Evolutionary conservation across 306 rosid genomes (phyloP), one percentile per base, ranked within the genome.

Genomic region (Malus sieversii): DNA sequence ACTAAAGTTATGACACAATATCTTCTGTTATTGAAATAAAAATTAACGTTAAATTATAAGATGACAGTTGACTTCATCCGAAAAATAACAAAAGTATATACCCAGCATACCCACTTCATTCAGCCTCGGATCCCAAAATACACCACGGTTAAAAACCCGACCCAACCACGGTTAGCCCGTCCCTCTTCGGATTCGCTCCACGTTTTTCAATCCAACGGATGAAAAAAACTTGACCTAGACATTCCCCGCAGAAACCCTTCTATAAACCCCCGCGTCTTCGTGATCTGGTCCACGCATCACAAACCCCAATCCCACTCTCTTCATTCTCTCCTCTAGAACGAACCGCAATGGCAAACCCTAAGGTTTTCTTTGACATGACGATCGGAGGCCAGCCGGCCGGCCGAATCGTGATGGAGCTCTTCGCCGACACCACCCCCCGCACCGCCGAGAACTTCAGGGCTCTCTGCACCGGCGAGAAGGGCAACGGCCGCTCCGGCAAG

Each of bases 371-470:
- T 16, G 97, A 93, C 67, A 91, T 93, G 87, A 46, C 89, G 1
- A 42, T 91, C 75, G 97, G 94, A 12, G 89, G 84, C 66, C 60
- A 71, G n/a, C 80, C 92, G 0, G 87, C 78, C 3, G 96, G 98
- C 20, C 87, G 98, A 16, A 78, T 94, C 73, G 77, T 92, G 4
- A 92, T 94, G 86, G 97, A 94, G 90, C 96, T 94, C n/a, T 94
- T 2, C 67, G 95, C 96, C 4, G 95, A 92, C 52, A 77, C 81
- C 20, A 86, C 91, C 20, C 97, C 97, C 0, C 78, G 72, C 18
- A 94, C 97, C 10, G 98, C 97, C 14, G 98, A 94, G 84, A 94
- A 94, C 76, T 94, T 94, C 86, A 90, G 98, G 11, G 97, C 98
- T 9, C 97, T 94, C 57, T 94, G 98, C 87, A 94, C 96, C 23